Percentiles rank a stretch among this genome's conserved stretches.
phyloP scores from a whole-genome alignment of 2,329 filamentous ascomycete genomes.

The Colletotrichum karsti region DNA sequence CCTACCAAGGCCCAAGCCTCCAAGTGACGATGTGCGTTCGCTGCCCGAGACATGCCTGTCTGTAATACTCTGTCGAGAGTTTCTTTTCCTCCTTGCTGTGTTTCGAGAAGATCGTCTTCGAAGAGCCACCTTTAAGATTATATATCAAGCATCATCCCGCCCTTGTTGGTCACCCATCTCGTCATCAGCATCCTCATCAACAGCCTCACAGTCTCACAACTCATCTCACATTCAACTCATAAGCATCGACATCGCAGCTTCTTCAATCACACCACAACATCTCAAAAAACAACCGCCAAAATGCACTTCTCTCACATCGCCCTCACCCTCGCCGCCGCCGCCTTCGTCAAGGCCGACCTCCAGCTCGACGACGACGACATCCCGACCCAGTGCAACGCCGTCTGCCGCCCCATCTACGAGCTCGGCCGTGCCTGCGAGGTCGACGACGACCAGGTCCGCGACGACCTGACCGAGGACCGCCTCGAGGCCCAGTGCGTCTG shows the following conservation, averaged over 20 bases:
- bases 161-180: not conserved
- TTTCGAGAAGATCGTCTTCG: not conserved
- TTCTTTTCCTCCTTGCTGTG: not conserved
- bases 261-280: not conserved
- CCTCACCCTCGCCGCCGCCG: constrained; percentile 21
- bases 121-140: not conserved
- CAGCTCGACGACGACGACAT: constrained; percentile 31
- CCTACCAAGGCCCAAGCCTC: constrained; percentile 28
- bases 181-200: not conserved
- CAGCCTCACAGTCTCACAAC: not conserved
- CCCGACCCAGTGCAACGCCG: constrained; percentile 27
- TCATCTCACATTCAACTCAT: not conserved
- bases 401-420: constrained; percentile 29
- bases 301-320: constrained; percentile 29
- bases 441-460: constrained; percentile 34
- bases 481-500: constrained; percentile 50
- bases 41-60: constrained; percentile 12
- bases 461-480: constrained; percentile 42
- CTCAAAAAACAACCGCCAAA: not conserved
- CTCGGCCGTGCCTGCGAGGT: constrained; percentile 30
- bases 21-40: constrained; percentile 22
- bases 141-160: constrained; percentile 19
- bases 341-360: constrained; percentile 25
- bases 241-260: not conserved
- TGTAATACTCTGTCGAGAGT: not conserved